phyloP scores from a whole-genome alignment of 139 green algal genomes.

The Haematococcus sp. region DNA sequence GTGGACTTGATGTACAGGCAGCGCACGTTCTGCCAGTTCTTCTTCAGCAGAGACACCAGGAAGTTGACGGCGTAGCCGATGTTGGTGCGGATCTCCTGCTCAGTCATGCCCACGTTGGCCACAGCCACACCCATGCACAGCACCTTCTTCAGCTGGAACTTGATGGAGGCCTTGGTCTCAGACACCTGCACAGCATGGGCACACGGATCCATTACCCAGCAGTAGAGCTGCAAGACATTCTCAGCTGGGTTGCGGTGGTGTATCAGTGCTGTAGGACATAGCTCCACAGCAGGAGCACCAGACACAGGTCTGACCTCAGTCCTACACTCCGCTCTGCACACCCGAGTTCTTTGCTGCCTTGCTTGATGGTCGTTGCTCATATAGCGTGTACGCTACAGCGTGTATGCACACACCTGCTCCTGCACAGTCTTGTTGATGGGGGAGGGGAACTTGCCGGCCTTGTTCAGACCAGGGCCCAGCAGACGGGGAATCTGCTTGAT shows the following conservation, averaged over 20 bases:
- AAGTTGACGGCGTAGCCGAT: constrained; percentile 94
- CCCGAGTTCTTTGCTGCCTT: neutral
- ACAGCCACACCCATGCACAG: constrained; percentile 98
- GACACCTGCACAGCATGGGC: constrained; percentile 59
- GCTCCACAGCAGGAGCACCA: too few species aligned
- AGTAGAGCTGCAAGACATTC: too few species aligned
- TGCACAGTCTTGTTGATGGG: constrained; percentile 84
- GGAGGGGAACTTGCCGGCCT: constrained; percentile 98
- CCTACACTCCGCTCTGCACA: too few species aligned
- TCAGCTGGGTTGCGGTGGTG: too few species aligned
- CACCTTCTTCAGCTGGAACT: constrained; percentile 99
- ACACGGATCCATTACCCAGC: too few species aligned
- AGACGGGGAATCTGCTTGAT: constrained; percentile 99
- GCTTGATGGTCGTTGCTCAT: neutral
- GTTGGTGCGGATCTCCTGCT: constrained; percentile 81
- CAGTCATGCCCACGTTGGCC: constrained; percentile 88
- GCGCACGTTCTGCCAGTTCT: constrained; percentile 99
- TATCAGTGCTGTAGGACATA: too few species aligned
- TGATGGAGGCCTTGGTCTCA: constrained; percentile 91
- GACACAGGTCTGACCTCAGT: too few species aligned
- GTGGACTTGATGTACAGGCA: constrained; percentile 95
- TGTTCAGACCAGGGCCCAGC: constrained; percentile 97
- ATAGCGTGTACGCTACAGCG: neutral
- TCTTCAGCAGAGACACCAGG: constrained; percentile 85
- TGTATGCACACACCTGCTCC: constrained; percentile 84